Conservation (phyloP, 306 rosid species). For the Rosa chinensis region DNA sequence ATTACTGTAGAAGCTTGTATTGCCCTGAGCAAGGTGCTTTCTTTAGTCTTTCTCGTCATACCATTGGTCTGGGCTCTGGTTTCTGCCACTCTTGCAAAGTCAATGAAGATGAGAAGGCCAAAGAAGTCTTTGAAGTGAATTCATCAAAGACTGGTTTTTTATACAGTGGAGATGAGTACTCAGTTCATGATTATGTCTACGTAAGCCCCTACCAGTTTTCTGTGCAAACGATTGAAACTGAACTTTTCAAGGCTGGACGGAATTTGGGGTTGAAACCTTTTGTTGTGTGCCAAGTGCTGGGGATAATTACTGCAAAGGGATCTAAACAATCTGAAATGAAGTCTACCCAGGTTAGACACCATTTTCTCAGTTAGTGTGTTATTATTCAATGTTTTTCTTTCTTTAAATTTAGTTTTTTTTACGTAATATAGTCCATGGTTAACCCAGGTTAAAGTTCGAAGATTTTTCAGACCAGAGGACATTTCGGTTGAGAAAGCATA, state of each 20-base stretch:
- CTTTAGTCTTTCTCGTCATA: constrained; percentile 55
- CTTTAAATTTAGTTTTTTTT: background rate
- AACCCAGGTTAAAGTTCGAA: constrained; percentile 70
- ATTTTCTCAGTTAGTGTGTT: background rate
- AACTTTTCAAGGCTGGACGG: constrained; percentile 69
- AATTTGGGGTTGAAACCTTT: constrained; percentile 82
- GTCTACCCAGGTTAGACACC: constrained; percentile 48
- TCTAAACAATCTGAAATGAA: constrained; percentile 39
- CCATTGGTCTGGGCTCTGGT: constrained; percentile 77
- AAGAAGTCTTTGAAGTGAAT: constrained; percentile 54
- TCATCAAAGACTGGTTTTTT: constrained; percentile 57
- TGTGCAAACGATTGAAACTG: constrained; percentile 53
- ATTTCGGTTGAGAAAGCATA: constrained; percentile 68
- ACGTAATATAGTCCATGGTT: background rate
- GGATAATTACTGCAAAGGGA: constrained; percentile 51
- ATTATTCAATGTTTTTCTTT: background rate
- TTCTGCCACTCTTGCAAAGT: constrained; percentile 67
- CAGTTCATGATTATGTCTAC: constrained; percentile 62
- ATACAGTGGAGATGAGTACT: constrained; percentile 57
- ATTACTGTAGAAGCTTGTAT: constrained; percentile 78
- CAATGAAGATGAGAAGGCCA: constrained; percentile 48
- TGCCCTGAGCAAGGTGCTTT: constrained; percentile 91
- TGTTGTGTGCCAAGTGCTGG: constrained; percentile 80
- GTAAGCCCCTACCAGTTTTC: constrained; percentile 58
- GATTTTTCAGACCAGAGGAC: constrained; percentile 92